Base-by-base conservation (phyloP, 2,329 filamentous ascomycete genomes). In the Lachnellula occidentalis region DNA sequence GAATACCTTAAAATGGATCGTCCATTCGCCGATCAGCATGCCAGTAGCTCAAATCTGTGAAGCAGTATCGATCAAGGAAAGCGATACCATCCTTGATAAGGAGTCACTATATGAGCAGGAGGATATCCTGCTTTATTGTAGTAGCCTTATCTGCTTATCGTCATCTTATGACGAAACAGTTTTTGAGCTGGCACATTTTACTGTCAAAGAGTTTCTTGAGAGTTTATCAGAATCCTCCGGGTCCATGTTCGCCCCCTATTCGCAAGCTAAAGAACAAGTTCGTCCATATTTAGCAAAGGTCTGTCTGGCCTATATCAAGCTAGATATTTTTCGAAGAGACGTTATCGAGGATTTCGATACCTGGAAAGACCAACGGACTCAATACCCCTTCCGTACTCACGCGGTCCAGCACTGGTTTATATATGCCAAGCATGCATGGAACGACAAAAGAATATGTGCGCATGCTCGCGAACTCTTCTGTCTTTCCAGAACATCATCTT, bases 171-270 rank as follows among this genome's bases (percentile, higher is more conserved):
- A 46, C 21, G 4, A 50, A 2, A 31, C 2, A n/a, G n/a, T n/a
- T n/a, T 22, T 63, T 14, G 57, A 63, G 45, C 34, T 63, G 7
- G 58, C 61, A 27, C 61, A 63, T 48, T 64, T 62, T 45, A 62
- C 58, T 17, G 61, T 64, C 31, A 41, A 60, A 37, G 58, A 63
- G 45, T 64, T 56, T 47, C 50, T 64, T 12, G 17, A n/a, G 6
- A 19, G 37, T n/a, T 41, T 41, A n/a, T n/a, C 37, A 6, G 17
- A n/a, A 1, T n/a, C 15, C 37, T 17, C 37, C 1, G 37, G 15
- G 15, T 3, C 37, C 17, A 15, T 41, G 6, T 19, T 41, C 6
- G 17, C 37, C 5, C 37, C 37, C 2, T 41, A 41, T 11, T n/a
- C 17, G 37, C 15, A 41, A 7, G 9, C 6, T 19, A 8, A 41